A percentile compares a stretch with the other conserved stretches of the same genome.
Evolutionary conservation across 441 rosid species (phyloP).

Genomic region (Gossypium aridum): DNA sequence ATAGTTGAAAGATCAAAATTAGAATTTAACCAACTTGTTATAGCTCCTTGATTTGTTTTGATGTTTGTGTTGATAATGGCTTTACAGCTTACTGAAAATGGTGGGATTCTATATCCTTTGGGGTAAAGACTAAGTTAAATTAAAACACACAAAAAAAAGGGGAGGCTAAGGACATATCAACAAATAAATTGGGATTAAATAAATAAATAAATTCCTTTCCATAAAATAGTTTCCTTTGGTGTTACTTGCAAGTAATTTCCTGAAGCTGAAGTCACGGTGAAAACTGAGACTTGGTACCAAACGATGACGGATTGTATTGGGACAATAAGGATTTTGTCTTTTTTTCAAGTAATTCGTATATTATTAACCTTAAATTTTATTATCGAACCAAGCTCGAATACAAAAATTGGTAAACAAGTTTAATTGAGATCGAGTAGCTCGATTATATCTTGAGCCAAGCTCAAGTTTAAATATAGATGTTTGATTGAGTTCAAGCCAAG

Average conservation of each 20-base stretch:
- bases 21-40: background rate
- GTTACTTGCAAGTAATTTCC: slow-evolving; percentile 16
- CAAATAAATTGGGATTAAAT: slow-evolving; percentile 8
- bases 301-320: slow-evolving; percentile 9
- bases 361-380: no score
- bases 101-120: slow-evolving; percentile 28
- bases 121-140: slow-evolving; percentile 52
- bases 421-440: no score
- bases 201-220: background rate
- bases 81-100: slow-evolving; percentile 34
- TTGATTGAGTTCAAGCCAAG: no score
- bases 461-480: background rate
- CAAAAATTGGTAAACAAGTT: no score
- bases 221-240: background rate
- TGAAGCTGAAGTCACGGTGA: slow-evolving; percentile 28
- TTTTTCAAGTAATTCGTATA: background rate
- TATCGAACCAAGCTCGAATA: background rate
- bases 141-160: background rate
- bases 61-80: slow-evolving; percentile 34
- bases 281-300: slow-evolving; percentile 35
- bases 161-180: slow-evolving; percentile 19
- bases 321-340: background rate
- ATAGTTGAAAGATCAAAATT: no score
- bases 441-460: no score
- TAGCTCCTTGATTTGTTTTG: slow-evolving; percentile 16